These are phyloP conservation scores for Pinus taeda DNA, from an alignment of 75 land plant species.

Conservation along the genomic window DNA sequence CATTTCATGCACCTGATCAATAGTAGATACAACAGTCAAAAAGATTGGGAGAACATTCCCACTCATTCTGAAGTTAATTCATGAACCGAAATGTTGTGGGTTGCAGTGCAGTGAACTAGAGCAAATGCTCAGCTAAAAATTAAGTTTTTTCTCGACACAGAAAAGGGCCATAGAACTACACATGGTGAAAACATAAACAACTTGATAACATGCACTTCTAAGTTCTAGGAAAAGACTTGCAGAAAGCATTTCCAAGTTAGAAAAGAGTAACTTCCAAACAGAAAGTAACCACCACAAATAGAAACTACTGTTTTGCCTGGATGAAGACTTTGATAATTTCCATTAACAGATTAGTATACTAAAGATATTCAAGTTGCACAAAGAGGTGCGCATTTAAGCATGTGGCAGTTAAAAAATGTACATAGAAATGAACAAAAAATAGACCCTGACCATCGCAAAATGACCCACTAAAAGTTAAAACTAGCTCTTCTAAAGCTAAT, in stretches of 20 bases:
- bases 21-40: slow-evolving; percentile 10
- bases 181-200: not conserved
- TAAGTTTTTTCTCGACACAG: not conserved
- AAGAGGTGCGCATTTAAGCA: not conserved
- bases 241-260: too few relatives aligned
- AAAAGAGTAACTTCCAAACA: not conserved
- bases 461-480: slow-evolving; percentile 1
- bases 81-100: slow-evolving; percentile 5
- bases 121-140: not conserved
- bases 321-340: not conserved
- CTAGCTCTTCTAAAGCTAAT: slow-evolving; percentile 1
- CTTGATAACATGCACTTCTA: too few relatives aligned
- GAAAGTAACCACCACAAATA: not conserved
- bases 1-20: slow-evolving; percentile 14
- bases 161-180: not conserved
- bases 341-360: not conserved
- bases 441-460: not conserved
- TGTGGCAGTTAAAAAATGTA: not conserved
- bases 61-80: slow-evolving; percentile 3
- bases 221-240: too few relatives aligned
- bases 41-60: slow-evolving; percentile 6
- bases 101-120: not conserved
- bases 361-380: not conserved
- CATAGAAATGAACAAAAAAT: slow-evolving; percentile 3
- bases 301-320: too few relatives aligned